Evolutionary conservation across 2,329 filamentous ascomycete species (phyloP), one percentile per base, ranked within the genome.

Genomic region (Ascochyta koolunga): DNA sequence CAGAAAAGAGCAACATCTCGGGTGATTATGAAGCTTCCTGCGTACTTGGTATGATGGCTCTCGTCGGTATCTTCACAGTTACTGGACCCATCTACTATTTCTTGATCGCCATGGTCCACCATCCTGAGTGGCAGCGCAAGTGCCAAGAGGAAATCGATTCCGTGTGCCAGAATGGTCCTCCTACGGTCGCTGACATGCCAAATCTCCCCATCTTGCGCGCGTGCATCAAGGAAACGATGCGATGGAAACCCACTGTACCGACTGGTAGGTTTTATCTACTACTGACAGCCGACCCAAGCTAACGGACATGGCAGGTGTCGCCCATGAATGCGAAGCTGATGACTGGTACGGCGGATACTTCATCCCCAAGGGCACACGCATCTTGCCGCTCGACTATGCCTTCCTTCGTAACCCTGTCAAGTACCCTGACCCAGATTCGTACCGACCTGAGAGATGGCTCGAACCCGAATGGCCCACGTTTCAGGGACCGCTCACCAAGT

Each of bases 391-490:
- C 13, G 72, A 74, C 54, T 72, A 59, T 40, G 71, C 69, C 3
- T 73, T 75, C 59, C 67, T 72, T 22, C 71, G 70, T 31, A 83
- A 87, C 57, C 78, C 81, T 1, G 73, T 73, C 31, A 82, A 80
- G 50, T 89, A 89, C 64, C 85, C 85, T 1, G 82, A 88, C 62
- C 82, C 84, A n/a, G 84, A 89, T 41, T 79, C 74, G 60, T 89
- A 81, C 73, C 81, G 78, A 24, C 86, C 86, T 0, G 85, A 87
- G 61, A 80, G 86, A 33, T 89, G 83, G 77, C 78, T 89, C 10
- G 82, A 86, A 60, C 72, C 82, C n/a, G 76, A 75, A 18, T 89
- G 82, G 79, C 86, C 86, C 0, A 86, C 86, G 0, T 88, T 83
- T 74, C 83, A 87, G 64, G 85, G 84, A 64, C 86, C 86, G 0